phyloP scores from a whole-genome alignment of 306 rosid genomes.

The Vigna angularis region DNA sequence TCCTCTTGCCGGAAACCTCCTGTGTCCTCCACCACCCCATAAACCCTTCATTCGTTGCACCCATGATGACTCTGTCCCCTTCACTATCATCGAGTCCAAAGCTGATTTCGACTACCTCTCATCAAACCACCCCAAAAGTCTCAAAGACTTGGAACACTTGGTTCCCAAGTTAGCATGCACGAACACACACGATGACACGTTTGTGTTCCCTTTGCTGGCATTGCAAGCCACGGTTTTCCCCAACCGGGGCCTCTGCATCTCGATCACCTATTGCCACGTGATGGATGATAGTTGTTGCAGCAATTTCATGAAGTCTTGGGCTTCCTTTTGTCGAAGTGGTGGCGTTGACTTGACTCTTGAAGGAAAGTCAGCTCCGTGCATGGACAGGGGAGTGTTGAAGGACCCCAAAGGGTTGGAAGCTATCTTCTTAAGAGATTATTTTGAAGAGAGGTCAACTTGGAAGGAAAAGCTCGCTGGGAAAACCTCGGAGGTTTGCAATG shows the following conservation, averaged over 20 bases:
- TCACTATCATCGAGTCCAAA: constrained; percentile 29
- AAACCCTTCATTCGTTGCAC: constrained; percentile 49
- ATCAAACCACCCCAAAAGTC: constrained; percentile 34
- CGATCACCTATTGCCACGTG: constrained; percentile 54
- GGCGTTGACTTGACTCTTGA: constrained; percentile 13
- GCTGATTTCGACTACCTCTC: constrained; percentile 41
- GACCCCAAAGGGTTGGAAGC: constrained; percentile 43
- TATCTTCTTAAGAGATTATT: constrained; percentile 48
- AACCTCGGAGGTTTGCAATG: background rate
- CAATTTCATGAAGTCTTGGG: constrained; percentile 53
- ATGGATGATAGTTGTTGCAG: constrained; percentile 48
- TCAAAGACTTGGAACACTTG: constrained; percentile 37
- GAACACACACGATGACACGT: background rate
- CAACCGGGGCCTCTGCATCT: constrained; percentile 47
- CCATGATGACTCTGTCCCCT: background rate
- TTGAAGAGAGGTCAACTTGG: constrained; percentile 44
- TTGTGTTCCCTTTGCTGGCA: constrained; percentile 39
- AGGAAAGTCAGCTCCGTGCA: constrained; percentile 26
- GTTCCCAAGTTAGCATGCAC: constrained; percentile 42
- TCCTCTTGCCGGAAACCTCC: constrained; percentile 49
- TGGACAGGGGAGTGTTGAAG: constrained; percentile 46
- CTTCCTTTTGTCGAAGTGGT: constrained; percentile 22
- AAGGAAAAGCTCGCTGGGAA: constrained; percentile 24
- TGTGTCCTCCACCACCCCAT: constrained; percentile 47
- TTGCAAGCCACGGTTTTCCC: constrained; percentile 48